phyloP scores from a whole-genome alignment of 805 yeast genomes.

The Wickerhamomyces chambardii region DNA sequence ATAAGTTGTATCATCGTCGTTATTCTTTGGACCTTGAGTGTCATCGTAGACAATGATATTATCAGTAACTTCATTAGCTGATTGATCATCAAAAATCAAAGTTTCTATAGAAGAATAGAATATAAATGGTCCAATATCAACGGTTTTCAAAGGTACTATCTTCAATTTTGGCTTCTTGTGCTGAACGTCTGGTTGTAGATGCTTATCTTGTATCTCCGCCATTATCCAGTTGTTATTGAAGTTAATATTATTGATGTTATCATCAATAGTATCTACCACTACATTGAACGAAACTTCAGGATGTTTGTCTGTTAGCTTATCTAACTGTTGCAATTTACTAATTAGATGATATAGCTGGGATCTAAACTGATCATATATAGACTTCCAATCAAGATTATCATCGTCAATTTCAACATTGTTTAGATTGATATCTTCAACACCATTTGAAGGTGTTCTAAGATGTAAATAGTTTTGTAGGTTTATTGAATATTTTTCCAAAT shows the following conservation, averaged over 20 bases:
- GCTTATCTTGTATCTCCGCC: conserved; percentile 7
- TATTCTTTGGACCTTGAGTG: too few species aligned
- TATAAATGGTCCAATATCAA: conserved; percentile 30
- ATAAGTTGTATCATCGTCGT: too few species aligned
- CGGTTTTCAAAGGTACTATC: conserved; percentile 27
- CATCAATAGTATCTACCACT: neutral
- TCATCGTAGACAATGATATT: too few species aligned
- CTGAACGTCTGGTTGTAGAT: conserved; percentile 1
- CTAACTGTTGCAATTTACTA: conserved; percentile 5
- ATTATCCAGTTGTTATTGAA: conserved; percentile 6
- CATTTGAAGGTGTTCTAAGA: neutral
- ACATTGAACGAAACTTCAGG: neutral
- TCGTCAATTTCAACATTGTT: too few species aligned
- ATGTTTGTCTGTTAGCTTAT: neutral
- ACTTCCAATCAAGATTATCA: conserved; percentile 3
- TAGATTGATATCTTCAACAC: neutral
- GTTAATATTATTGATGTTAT: neutral
- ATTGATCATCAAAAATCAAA: too few species aligned
- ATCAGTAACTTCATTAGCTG: too few species aligned
- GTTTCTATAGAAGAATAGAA: conserved; percentile 28
- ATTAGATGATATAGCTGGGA: conserved; percentile 10
- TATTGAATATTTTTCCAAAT: conserved; percentile 30
- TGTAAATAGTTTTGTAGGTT: conserved; percentile 22
- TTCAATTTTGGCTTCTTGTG: conserved; percentile 14
- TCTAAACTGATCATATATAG: conserved; percentile 11